A percentile compares a stretch with the other conserved stretches of the same genome.
Evolutionary conservation across 768 basidiomycete genomes (phyloP).

Genomic region (Termitomyces sp.): DNA sequence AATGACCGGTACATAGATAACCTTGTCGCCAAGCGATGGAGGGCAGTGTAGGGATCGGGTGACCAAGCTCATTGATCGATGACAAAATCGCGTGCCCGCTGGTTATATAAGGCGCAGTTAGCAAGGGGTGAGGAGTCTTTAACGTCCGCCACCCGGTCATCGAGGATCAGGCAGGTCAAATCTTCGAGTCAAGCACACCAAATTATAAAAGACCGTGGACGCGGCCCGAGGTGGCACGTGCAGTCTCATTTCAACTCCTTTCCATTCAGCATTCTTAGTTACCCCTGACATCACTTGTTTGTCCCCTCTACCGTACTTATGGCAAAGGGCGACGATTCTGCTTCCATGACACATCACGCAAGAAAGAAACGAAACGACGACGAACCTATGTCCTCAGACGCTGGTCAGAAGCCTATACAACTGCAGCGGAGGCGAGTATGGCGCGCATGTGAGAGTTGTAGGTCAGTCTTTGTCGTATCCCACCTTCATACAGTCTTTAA

Average conservation of each 20-base stretch:
- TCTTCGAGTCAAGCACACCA: slow-evolving; percentile 5
- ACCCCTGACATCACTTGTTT: slow-evolving; percentile 14
- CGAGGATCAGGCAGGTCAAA: slow-evolving; percentile 8
- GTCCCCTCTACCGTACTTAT: slow-evolving; percentile 23
- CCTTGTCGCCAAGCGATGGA: slow-evolving; percentile 11
- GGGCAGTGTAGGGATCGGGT: slow-evolving; percentile 9
- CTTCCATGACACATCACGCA: slow-evolving; percentile 48
- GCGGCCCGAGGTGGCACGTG: slow-evolving; percentile 21
- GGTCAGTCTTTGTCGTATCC: slow-evolving; percentile 43
- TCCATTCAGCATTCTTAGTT: slow-evolving; percentile 7
- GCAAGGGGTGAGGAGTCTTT: not conserved
- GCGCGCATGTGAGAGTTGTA: slow-evolving; percentile 88
- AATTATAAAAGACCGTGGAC: slow-evolving; percentile 1
- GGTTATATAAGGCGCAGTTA: slow-evolving; percentile 14
- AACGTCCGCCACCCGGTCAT: slow-evolving; percentile 8
- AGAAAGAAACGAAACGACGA: slow-evolving; percentile 78
- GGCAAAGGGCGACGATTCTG: slow-evolving; percentile 50
- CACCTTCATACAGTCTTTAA: slow-evolving; percentile 15
- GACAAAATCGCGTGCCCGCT: slow-evolving; percentile 10
- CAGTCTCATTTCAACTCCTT: slow-evolving; percentile 11
- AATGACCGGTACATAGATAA: not conserved
- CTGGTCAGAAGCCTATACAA: slow-evolving; percentile 67
- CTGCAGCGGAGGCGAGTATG: slow-evolving; percentile 80
- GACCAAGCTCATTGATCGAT: slow-evolving; percentile 12
- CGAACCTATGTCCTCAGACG: slow-evolving; percentile 54